Evolutionary conservation across 2,329 filamentous ascomycete species (phyloP), one percentile per base, ranked within the genome.

Genomic region (Colletotrichum chrysophilum): DNA sequence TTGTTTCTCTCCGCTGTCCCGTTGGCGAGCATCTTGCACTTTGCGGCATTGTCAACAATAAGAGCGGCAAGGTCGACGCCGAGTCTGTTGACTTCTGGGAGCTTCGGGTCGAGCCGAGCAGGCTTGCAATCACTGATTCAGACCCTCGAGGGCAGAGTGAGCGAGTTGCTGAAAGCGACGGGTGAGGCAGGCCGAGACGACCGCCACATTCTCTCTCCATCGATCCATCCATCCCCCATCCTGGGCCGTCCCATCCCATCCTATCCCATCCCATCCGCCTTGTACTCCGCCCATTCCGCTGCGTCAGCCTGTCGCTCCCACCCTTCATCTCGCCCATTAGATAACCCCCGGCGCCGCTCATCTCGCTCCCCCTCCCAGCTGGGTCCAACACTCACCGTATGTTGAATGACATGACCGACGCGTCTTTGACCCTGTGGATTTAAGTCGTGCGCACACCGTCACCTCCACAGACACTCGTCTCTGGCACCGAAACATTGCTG

Each of bases 331-430:
- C 70, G 73, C 70, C 73, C 70, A 73, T 68, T 75, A 73, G 73
- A 75, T 75, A 75, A 75, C 73, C 70, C 73, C 73, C 73, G 73
- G 73, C 73, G 73, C 73, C 70, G 69, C 73, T 75, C 73, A 75
- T 75, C 73, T 75, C 73, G 73, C 70, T 75, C 73, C 73, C 72
- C 73, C 73, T 75, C 73, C 73, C 64, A 62, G 38, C 73, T 75
- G 73, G 73, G 73, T 72, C 70, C 73, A 73, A 60, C 38, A 58
- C 70, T 75, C 73, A 75, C 73, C 73, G 73, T 75, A 75, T 75
- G 73, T 75, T 75, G 73, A 52, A 75, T 75, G 64, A 68, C 28
- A 75, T 73, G 73, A 68, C 73, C 64, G 70, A 66, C 70, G 73
- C 62, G 66, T 75, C 64, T 66, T 36, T 30, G 62, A 62, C 62